Evolutionary conservation across 2,329 filamentous ascomycete genomes (phyloP), one percentile per base, ranked within the genome.

Genomic region (Beauveria asiatica): DNA sequence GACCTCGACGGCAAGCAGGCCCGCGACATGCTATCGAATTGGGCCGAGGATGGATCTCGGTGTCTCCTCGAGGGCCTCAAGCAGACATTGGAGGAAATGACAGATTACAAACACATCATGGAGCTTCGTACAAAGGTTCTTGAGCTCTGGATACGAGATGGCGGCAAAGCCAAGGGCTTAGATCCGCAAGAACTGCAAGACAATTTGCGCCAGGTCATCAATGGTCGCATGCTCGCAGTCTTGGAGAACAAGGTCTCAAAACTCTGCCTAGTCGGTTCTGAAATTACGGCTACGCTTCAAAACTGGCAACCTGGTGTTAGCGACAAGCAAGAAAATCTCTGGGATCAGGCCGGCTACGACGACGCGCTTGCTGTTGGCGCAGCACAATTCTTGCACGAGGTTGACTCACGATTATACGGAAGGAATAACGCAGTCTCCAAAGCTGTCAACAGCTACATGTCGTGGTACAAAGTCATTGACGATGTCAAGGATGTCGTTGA

Each of bases 381-480:
- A 0, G 76, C 79, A 3, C 70, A 76, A 0, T 90, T 96, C 72
- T 86, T 92, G 51, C 78, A 85, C 62, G 83, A 83, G 19, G 80
- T 96, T 23, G 73, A 88, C 9, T 80, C 87, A 37, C 83, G 86
- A 21, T 79, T 90, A 8, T 83, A 92, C 66, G 92, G 93, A 6
- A 83, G 86, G 54, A 88, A 87, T 67, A 79, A 86, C 61, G 77
- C 83, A 11, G 82, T 93, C 0, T 83, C 83, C 41, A 77, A 76
- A 57, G 83, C 87, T 0, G 77, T 86, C 1, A 76, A 80, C 13
- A 78, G 80, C 50, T 94, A 94, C 68, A 80, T 84, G 61, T 79
- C 80, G 1, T 97, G 92, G 92, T 82, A 85, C 50, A 77, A 79
- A n/a, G 82, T 87, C 5, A 83, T 95, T n/a, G 82, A 87, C 62